Conservation (phyloP, 2,329 filamentous ascomycete species). For the Ceratocystis smalleyi region DNA sequence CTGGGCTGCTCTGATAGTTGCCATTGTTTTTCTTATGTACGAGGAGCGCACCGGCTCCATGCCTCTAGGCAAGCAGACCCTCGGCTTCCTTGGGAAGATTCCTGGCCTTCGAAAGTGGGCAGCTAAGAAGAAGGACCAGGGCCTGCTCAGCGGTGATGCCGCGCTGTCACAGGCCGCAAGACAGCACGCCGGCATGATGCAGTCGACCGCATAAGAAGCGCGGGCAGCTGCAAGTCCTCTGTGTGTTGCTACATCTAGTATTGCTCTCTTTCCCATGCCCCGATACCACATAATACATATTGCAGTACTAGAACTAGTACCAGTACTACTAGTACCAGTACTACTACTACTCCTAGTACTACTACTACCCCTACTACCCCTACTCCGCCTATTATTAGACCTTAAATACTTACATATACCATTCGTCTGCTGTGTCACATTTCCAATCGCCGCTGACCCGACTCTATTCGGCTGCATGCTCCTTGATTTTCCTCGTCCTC, state of each 20-base stretch:
- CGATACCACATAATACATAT: not conserved
- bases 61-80: conserved; percentile 23
- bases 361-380: no score
- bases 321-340: no score
- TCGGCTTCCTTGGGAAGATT: conserved; percentile 8
- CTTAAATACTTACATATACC: not conserved
- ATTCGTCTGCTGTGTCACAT: not conserved
- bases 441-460: not conserved
- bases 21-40: conserved; percentile 45
- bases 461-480: not conserved
- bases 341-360: not conserved
- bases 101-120: conserved; percentile 15
- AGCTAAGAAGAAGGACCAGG: conserved; percentile 12
- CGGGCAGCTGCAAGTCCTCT: not conserved
- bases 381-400: not conserved
- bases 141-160: conserved; percentile 8
- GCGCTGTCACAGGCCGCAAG: conserved; percentile 10
- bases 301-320: not conserved
- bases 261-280: no score
- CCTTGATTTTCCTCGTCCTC: not conserved
- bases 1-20: conserved; percentile 53
- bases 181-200: conserved; percentile 5
- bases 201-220: not conserved
- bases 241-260: no score
- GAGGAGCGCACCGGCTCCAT: conserved; percentile 38